Conservation (phyloP, 1,284 basidiomycete genomes). For the Somion occarium region DNA sequence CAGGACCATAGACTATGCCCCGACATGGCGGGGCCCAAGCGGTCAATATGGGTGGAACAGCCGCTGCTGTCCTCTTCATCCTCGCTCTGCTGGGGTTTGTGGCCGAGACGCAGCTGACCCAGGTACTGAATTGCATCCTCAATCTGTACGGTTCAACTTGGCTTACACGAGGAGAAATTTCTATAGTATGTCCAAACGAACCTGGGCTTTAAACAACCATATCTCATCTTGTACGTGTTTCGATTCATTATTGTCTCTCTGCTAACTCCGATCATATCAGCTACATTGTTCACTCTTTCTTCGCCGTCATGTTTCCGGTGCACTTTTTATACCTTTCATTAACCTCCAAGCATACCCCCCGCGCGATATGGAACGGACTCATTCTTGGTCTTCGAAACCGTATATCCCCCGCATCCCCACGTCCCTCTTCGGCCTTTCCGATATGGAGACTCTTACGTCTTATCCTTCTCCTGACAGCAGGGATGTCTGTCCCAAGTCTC, state of each 20-base stretch:
- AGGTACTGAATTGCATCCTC: conserved; percentile 36
- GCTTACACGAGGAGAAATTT: neutral
- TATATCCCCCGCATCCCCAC: conserved; percentile 32
- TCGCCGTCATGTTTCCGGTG: conserved; percentile 64
- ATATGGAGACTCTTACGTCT: conserved; percentile 38
- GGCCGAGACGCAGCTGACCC: conserved; percentile 63
- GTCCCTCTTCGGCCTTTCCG: conserved; percentile 35
- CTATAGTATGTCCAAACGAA: conserved; percentile 69
- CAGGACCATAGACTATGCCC: conserved; percentile 22
- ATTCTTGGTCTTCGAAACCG: conserved; percentile 48
- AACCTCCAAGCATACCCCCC: conserved; percentile 41
- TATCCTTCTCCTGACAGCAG: conserved; percentile 47
- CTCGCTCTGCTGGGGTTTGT: conserved; percentile 60
- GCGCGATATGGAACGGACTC: conserved; percentile 46
- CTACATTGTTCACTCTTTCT: conserved; percentile 72
- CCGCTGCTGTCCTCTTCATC: conserved; percentile 47
- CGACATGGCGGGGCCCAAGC: conserved; percentile 19
- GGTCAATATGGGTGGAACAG: conserved; percentile 25
- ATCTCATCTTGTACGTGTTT: conserved; percentile 65
- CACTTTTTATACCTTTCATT: conserved; percentile 60
- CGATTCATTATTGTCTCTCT: conserved; percentile 2
- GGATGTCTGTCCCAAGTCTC: conserved; percentile 57
- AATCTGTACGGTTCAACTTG: neutral
- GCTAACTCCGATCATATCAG: conserved; percentile 29
- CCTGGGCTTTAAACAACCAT: conserved; percentile 68